phyloP scores from a whole-genome alignment of 805 yeast species.

The Yarrowia bubula region DNA sequence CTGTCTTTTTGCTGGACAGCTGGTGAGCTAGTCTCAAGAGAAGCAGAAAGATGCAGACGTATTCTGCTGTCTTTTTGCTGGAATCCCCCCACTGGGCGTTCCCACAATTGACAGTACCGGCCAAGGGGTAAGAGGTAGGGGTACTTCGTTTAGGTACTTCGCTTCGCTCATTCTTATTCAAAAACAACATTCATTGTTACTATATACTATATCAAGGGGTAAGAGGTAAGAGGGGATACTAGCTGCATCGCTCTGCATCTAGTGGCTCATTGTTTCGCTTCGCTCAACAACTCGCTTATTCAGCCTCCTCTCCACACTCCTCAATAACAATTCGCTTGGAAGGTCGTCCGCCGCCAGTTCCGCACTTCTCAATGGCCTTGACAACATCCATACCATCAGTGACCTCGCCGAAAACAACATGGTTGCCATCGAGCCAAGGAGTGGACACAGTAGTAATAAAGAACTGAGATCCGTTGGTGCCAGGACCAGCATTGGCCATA shows the following conservation, averaged over 20 bases:
- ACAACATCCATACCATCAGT: conserved; percentile 80
- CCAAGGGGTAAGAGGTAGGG: too few relatives aligned
- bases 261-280: too few relatives aligned
- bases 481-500: conserved; percentile 98
- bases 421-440: conserved; percentile 91
- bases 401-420: conserved; percentile 94
- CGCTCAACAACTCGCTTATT: background rate
- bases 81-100: too few relatives aligned
- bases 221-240: too few relatives aligned
- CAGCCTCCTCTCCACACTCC: conserved; percentile 51
- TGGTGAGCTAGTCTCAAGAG: too few relatives aligned
- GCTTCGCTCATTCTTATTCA: too few relatives aligned
- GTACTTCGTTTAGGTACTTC: too few relatives aligned
- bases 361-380: conserved; percentile 77
- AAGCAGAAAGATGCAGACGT: too few relatives aligned
- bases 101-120: too few relatives aligned
- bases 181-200: background rate
- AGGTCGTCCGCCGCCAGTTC: conserved; percentile 67
- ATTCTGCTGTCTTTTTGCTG: too few relatives aligned
- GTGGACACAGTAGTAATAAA: conserved; percentile 87
- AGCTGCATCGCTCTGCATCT: too few relatives aligned
- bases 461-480: conserved; percentile 97
- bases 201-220: background rate
- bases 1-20: too few relatives aligned
- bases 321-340: conserved; percentile 61